phyloP scores from a whole-genome alignment of 2,329 filamentous ascomycete genomes.

The Colletotrichum sp. region DNA sequence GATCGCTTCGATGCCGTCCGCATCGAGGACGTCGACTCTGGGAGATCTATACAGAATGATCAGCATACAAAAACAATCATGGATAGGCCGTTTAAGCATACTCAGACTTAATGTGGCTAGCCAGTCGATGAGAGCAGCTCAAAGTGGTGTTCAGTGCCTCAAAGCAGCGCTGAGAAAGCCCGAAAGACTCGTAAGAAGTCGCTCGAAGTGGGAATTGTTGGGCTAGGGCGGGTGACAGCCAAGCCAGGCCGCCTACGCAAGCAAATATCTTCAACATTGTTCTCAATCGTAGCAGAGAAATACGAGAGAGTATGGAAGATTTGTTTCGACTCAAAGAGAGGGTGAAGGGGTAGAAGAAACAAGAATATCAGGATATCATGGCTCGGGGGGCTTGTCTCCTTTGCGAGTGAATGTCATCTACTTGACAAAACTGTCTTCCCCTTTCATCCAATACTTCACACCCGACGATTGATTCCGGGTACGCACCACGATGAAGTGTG shows the following conservation, averaged over 20 bases:
- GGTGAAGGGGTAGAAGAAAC: no score
- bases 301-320: no score
- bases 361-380: no score
- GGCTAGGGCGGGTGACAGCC: neutral
- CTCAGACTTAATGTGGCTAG: neutral
- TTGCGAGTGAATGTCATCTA: no score
- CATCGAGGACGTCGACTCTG: neutral
- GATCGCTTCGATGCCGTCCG: neutral
- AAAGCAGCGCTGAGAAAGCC: neutral
- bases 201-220: neutral
- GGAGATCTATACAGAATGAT: neutral
- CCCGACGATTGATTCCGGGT: no score
- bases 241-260: neutral
- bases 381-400: no score
- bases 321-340: no score
- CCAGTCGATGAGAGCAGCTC: neutral
- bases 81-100: neutral
- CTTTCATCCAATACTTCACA: no score
- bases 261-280: neutral
- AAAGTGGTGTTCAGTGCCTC: neutral
- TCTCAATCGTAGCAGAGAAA: neutral
- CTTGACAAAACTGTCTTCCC: no score
- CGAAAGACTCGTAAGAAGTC: neutral
- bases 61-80: neutral
- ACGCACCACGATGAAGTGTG: no score